Base-by-base conservation (phyloP, 2,329 filamentous ascomycete genomes). In the Penicillium sp. region DNA sequence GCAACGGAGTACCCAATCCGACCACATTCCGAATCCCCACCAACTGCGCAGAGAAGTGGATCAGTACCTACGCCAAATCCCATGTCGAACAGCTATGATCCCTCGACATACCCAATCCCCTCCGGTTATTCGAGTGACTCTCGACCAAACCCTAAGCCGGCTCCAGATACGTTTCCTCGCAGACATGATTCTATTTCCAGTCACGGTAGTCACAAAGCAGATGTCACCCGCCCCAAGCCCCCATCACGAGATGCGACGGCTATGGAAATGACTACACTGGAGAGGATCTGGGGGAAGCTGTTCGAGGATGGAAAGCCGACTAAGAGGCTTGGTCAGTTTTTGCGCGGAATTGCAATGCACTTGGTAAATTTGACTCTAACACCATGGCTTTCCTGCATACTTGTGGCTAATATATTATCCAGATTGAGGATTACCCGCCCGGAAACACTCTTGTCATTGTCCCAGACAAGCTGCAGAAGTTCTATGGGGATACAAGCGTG, bases 241-340 rank as follows among this genome's bases (percentile, higher is more conserved):
- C 69, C 71, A 9, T 63, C 65, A 14, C 68, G 74, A 25, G 66
- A 72, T 39, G 66, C 70, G 20, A 76, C 74, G 0, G 65, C 67
- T 11, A 69, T 71, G 28, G 81, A 84, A 53, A 67, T 79, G 54
- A 85, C 81, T 1, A 81, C 81, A 1, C 70, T 88, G 25, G 88
- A 92, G 66, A 82, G 81, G 65, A 85, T 86, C 65, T 95, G 90
- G 90, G 87, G 89, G 5, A 78, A 77, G 9, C 69, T 95, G 2
- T 95, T 95, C 65, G 84, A 78, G 2, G 77, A 84, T 25, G 87
- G 86, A 0, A 79, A 81, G 50, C 83, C 88, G 1, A 92, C 89
- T 0, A 70, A 78, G 43, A 79, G 89, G 46, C 77, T 92, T 14
- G 81, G 82, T 0, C 82, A 91, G 57, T 84, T 94, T 35, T 73